These are phyloP conservation scores for Trichoderma asperelloides DNA, from an alignment of 495 filamentous ascomycete genomes.

Conservation along the genomic window DNA sequence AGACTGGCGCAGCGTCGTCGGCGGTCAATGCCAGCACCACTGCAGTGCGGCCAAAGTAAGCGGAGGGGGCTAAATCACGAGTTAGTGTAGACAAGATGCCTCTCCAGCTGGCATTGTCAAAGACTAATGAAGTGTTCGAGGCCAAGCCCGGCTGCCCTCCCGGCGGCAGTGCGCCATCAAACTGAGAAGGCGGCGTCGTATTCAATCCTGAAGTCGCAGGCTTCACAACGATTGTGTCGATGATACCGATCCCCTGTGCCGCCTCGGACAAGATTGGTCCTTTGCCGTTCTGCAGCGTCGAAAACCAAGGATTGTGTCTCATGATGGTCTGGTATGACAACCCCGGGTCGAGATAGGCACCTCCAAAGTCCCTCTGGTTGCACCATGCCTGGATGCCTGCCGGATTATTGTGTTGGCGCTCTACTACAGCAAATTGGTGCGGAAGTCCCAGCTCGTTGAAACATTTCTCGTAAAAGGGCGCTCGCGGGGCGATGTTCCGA, in stretches of 20 bases:
- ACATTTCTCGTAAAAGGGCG: conserved; percentile 80
- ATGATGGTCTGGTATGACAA: conserved; percentile 39
- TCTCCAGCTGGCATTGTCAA: conserved; percentile 77
- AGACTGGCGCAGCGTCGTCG: conserved; percentile 62
- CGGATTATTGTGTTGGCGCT: conserved; percentile 54
- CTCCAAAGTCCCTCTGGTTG: conserved; percentile 63
- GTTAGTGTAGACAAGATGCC: conserved; percentile 72
- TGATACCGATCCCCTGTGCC: conserved; percentile 62
- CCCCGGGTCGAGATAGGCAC: conserved; percentile 68
- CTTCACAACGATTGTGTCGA: conserved; percentile 68
- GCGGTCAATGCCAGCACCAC: conserved; percentile 60
- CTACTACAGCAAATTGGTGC: conserved; percentile 67
- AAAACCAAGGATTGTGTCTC: conserved; percentile 31
- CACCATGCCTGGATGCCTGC: conserved; percentile 53
- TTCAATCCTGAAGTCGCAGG: conserved; percentile 27
- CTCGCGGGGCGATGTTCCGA: conserved; percentile 56
- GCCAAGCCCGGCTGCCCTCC: conserved; percentile 24
- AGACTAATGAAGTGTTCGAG: conserved; percentile 44
- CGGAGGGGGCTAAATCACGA: conserved; percentile 71
- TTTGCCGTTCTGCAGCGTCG: conserved; percentile 37
- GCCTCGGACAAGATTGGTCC: conserved; percentile 62
- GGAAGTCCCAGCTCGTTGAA: conserved; percentile 82
- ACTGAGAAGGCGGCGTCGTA: conserved; percentile 28
- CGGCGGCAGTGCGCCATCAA: conserved; percentile 18
- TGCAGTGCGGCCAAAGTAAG: conserved; percentile 64